phyloP scores from a whole-genome alignment of 495 filamentous ascomycete genomes.

The Aspergillus bertholletiae region DNA sequence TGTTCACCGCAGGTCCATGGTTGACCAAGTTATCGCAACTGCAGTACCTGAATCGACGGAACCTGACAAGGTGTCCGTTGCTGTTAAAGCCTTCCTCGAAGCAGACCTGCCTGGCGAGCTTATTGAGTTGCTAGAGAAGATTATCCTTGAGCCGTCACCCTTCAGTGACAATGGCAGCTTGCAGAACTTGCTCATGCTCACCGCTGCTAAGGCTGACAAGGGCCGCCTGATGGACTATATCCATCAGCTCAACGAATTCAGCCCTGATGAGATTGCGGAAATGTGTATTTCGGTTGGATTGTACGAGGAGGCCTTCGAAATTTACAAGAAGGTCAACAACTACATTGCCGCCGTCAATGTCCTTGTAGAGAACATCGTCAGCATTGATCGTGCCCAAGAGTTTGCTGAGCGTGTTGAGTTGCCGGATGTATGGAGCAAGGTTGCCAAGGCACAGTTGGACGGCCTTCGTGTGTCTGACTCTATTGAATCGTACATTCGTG shows the following conservation, averaged over 20 bases:
- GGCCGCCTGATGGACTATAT: constrained; percentile 96
- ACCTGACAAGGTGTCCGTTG: constrained; percentile 91
- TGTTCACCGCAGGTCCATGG: constrained; percentile 82
- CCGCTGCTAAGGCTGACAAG: constrained; percentile 95
- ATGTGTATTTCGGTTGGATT: constrained; percentile 94
- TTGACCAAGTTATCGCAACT: constrained; percentile 96
- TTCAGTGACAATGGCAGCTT: constrained; percentile 97
- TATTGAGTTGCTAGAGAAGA: constrained; percentile 98
- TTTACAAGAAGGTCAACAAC: constrained; percentile 96
- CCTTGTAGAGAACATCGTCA: constrained; percentile 94
- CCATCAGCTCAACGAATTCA: constrained; percentile 82
- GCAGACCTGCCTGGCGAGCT: constrained; percentile 90
- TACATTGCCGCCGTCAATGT: constrained; percentile 84
- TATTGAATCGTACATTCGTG: constrained; percentile 96
- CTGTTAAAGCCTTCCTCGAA: constrained; percentile 87
- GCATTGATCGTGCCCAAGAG: constrained; percentile 95
- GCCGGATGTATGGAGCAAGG: constrained; percentile 98
- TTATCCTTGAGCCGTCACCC: constrained; percentile 92
- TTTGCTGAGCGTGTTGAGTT: constrained; percentile 95
- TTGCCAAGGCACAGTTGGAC: constrained; percentile 97
- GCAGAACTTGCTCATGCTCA: constrained; percentile 96
- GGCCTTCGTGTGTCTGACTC: constrained; percentile 90
- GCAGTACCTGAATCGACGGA: constrained; percentile 93
- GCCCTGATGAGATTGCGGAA: constrained; percentile 84
- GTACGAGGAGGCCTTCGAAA: constrained; percentile 96